Evolutionary conservation across 257 asterid species (phyloP).

Genomic region (Jasminum sambac): DNA sequence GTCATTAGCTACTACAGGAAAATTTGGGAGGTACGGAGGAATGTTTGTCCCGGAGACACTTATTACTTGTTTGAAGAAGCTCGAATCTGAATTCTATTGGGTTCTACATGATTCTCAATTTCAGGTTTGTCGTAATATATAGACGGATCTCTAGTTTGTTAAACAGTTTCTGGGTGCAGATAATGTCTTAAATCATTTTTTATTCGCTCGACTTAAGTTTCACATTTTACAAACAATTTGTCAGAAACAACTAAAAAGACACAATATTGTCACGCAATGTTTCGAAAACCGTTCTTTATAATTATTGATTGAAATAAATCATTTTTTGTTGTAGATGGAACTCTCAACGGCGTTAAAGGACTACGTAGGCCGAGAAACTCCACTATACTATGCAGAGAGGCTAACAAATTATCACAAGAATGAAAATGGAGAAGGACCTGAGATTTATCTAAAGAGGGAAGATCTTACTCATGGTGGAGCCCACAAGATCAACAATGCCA

Average conservation of each 20-base stretch:
- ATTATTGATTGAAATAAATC: too few relatives aligned
- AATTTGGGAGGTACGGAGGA: constrained; percentile 76
- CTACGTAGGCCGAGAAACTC: constrained; percentile 79
- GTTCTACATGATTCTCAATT: constrained; percentile 46
- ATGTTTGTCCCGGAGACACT: constrained; percentile 69
- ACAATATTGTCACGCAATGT: too few relatives aligned
- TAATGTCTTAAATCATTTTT: too few relatives aligned
- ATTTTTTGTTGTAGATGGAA: constrained; percentile 39
- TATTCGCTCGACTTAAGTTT: too few relatives aligned
- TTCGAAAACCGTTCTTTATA: too few relatives aligned
- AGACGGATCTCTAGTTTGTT: background rate
- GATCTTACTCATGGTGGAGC: constrained; percentile 75
- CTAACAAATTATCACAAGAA: constrained; percentile 63
- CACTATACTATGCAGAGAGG: constrained; percentile 67
- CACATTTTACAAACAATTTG: too few relatives aligned
- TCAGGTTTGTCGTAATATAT: constrained; percentile 40
- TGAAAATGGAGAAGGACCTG: constrained; percentile 52
- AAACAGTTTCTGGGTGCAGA: background rate
- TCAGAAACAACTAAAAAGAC: too few relatives aligned
- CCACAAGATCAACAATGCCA: constrained; percentile 83
- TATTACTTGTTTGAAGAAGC: constrained; percentile 47
- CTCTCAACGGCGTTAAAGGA: constrained; percentile 52
- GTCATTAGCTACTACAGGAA: constrained; percentile 32
- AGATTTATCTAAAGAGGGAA: constrained; percentile 75
- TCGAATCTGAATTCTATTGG: constrained; percentile 46